phyloP scores from a whole-genome alignment of 257 asterid species.

The Eustoma russellianum region DNA sequence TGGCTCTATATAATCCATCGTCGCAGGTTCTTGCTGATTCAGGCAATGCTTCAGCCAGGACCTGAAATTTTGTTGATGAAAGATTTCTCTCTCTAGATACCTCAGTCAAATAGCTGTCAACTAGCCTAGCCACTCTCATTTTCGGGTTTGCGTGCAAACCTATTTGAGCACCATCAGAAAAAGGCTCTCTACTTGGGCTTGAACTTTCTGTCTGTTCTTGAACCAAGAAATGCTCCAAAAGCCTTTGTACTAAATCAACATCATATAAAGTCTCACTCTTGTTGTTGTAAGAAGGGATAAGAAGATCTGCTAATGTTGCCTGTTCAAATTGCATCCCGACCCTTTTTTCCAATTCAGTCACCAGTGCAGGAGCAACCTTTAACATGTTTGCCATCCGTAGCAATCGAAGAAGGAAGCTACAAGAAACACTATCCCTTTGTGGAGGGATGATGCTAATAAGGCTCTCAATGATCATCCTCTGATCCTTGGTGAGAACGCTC shows the following conservation, averaged over 20 bases:
- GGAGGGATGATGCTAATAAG: constrained; percentile 86
- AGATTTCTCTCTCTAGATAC: constrained; percentile 80
- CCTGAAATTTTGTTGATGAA: constrained; percentile 75
- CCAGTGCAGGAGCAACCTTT: constrained; percentile 82
- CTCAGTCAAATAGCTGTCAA: constrained; percentile 85
- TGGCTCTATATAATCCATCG: constrained; percentile 81
- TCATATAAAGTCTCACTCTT: constrained; percentile 61
- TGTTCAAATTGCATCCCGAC: constrained; percentile 96
- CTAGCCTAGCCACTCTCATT: constrained; percentile 86
- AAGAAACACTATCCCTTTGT: constrained; percentile 71
- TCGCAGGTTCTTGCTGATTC: constrained; percentile 85
- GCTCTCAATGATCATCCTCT: constrained; percentile 80
- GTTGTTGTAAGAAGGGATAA: constrained; percentile 51
- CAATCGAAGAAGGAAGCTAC: constrained; percentile 76
- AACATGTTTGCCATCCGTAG: constrained; percentile 71
- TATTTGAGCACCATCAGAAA: constrained; percentile 35
- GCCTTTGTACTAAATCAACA: constrained; percentile 87
- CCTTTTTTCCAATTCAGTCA: constrained; percentile 82
- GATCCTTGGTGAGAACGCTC: constrained; percentile 57
- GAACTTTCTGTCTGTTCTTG: constrained; percentile 74
- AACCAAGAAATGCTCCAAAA: constrained; percentile 79
- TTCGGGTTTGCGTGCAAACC: constrained; percentile 49
- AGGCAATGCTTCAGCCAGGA: constrained; percentile 82
- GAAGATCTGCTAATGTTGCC: constrained; percentile 66
- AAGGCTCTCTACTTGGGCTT: constrained; percentile 57